Evolutionary conservation across 2,329 filamentous ascomycete species (phyloP), one percentile per base, ranked within the genome.

Genomic region (Alternaria viburni): DNA sequence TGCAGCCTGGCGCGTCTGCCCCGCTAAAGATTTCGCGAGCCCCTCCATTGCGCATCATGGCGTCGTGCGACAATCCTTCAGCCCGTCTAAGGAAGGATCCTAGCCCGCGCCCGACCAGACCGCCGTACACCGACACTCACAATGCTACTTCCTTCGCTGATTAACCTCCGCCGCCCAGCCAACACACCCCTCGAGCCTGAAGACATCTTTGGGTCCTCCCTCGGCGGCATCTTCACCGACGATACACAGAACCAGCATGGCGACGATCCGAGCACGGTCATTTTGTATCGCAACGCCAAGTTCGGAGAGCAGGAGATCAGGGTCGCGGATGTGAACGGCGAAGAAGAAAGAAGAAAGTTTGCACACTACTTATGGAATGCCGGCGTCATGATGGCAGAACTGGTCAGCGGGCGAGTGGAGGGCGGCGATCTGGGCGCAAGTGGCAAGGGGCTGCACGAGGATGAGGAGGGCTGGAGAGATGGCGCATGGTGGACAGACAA

Each of bases 281-380:
- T 92, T 32, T 71, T 88, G 28, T 92, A 92, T 79, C 81, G 80
- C 25, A 88, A 84, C 51, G 56, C 60, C 6, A 59, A 50, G 10
- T 67, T 69, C 43, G 69, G 70, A 0, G 69, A 79, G 9, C 67
- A 84, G n/a, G 79, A 82, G 57, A 70, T 85, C 43, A 65, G 64
- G 7, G 78, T 80, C 1, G 81, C 82, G 8, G 80, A 84, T 68
- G 69, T 88, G 80, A 75, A 81, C 30, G 81, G 77, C 30, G 87
- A 89, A 58, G 79, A 83, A 28, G 86, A 88, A 69, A 81, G 89
- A 54, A 77, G 79, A 19, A 84, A 92, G 47, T 93, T 92, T 74
- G 88, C 88, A 65, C 90, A 93, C 74, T 92, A 90, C 76, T 79
- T 93, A 25, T 93, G 90, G 90, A 93, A 93, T 78, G 84, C 90